These are phyloP conservation scores for Tetracentron sinense DNA, from an alignment of 164 flowering plant species.

Conservation along the genomic window DNA sequence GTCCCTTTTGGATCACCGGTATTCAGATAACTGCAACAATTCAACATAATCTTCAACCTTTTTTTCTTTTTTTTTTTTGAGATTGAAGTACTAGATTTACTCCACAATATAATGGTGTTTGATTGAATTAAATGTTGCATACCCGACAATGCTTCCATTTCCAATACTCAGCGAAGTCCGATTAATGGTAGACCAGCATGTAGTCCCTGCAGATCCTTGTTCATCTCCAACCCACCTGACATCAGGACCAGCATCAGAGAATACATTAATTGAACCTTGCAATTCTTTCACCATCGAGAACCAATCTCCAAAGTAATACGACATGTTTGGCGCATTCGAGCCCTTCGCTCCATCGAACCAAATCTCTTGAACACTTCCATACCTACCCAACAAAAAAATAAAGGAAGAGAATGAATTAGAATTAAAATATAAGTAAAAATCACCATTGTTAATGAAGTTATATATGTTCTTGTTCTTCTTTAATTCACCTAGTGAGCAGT, in stretches of 20 bases:
- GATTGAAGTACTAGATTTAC: background rate
- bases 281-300: conserved; percentile 82
- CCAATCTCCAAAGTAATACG: conserved; percentile 77
- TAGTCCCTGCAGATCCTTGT: conserved; percentile 64
- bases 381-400: conserved; percentile 33
- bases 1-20: conserved; percentile 72
- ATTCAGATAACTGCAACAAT: conserved; percentile 59
- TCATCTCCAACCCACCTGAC: conserved; percentile 91
- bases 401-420: background rate
- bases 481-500: conserved; percentile 50
- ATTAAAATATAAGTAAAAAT: background rate
- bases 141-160: conserved; percentile 53
- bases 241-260: conserved; percentile 91
- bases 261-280: conserved; percentile 80
- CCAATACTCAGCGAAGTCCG: conserved; percentile 61
- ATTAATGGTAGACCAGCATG: conserved; percentile 88
- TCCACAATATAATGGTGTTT: background rate
- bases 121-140: conserved; percentile 10
- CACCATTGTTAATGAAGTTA: background rate
- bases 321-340: conserved; percentile 65
- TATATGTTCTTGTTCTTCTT: background rate
- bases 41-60: background rate
- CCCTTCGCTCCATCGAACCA: conserved; percentile 99
- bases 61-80: background rate
- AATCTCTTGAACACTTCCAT: conserved; percentile 77